phyloP scores from a whole-genome alignment of 1,284 basidiomycete genomes.

The Phenoliferia sp. region DNA sequence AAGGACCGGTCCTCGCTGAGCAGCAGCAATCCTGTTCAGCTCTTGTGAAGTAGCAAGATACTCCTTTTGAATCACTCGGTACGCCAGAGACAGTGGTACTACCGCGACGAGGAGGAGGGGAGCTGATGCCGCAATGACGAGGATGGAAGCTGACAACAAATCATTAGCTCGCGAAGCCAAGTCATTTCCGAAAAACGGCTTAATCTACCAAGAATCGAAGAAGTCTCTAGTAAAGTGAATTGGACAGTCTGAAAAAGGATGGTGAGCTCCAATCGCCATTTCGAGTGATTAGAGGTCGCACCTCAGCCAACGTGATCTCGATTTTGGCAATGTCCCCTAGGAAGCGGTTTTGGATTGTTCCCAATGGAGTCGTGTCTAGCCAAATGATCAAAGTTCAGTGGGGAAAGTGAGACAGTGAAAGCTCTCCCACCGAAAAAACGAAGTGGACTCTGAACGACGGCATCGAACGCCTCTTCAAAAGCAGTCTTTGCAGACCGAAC shows the following conservation, averaged over 20 bases:
- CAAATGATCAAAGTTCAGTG: too few relatives aligned
- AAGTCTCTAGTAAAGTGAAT: background rate
- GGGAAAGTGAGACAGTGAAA: too few relatives aligned
- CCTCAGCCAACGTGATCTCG: background rate
- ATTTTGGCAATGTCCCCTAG: background rate
- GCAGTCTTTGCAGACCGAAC: background rate
- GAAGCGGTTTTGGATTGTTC: background rate
- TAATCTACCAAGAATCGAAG: background rate
- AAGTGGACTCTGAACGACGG: background rate
- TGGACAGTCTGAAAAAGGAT: too few relatives aligned
- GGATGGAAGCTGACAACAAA: background rate
- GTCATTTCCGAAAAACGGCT: background rate
- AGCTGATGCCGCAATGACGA: background rate
- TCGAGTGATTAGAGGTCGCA: too few relatives aligned
- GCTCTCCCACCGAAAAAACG: background rate
- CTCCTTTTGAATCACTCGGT: background rate
- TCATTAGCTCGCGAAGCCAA: background rate
- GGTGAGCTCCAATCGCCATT: too few relatives aligned
- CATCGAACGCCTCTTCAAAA: background rate
- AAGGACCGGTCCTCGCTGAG: background rate
- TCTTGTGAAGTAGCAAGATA: background rate
- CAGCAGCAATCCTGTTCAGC: background rate
- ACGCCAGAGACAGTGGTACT: background rate
- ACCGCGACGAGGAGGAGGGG: background rate
- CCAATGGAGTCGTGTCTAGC: background rate